Evolutionary conservation across 1,284 basidiomycete genomes (phyloP), one percentile per base, ranked within the genome.

Genomic region (Hypsizygus ulmarius): DNA sequence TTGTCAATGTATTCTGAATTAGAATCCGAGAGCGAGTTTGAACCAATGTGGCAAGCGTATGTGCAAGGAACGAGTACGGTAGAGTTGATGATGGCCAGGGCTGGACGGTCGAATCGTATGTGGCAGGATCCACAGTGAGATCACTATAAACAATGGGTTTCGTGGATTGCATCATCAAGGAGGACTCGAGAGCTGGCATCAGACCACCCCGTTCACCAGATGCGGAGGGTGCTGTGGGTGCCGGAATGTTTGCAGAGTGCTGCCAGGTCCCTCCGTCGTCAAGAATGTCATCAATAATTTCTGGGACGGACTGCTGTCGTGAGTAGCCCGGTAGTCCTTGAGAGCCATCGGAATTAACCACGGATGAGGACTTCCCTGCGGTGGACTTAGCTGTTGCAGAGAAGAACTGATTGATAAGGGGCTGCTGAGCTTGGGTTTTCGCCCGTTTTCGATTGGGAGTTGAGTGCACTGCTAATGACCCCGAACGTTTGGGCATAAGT

Each of bases 41-140:
- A 0, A 84, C 84, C 9, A 96, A 70, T 27, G 81, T 78, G 5
- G 81, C 77, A 32, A 96, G 82, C 0, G 88, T 80, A 55, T 87
- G 82, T 0, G 85, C 82, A 16, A 97, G 77, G 57, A 95, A 89
- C 1, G 87, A 81, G 64, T 94, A 97, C 0, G 93, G 91, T 6
- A 87, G 80, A 47, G 68, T 65, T 37, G 55, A 57, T 33, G 61
- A 61, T 29, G 62, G 66, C 74, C 72, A 81, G 5, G 69, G 67
- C 39, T 68, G 65, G 21, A 55, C 50, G 12, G 50, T 47, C 52
- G 60, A 70, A 48, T 69, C 60, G 58, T 78, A 81, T 9, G 51
- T 46, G 1, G 68, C 53, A 19, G 78, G 75, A 51, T 83, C 79
- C 34, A 74, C 61, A 41, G 71, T 68, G 11, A 84, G 63, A 29